Base-by-base conservation (phyloP, 208 protist genomes). In the Wallacemonas sp. region DNA sequence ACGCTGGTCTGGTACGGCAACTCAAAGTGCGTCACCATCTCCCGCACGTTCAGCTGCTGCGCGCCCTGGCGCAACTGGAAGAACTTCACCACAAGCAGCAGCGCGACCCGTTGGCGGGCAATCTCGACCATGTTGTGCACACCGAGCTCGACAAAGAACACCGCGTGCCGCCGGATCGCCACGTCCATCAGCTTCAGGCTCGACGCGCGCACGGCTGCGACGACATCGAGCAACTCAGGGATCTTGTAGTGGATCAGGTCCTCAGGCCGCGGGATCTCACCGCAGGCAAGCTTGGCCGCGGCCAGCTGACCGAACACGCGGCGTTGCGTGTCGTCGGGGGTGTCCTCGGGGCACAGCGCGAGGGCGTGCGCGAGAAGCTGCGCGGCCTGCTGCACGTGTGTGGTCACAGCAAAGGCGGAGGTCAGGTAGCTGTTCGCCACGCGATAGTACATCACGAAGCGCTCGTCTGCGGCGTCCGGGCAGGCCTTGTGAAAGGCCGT, bases 41-140 rank as follows among this genome's bases (percentile, higher is more conserved):
- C 84, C 61, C 60, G 16, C 36, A 95, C 75, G 0, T 32, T 19
- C 11, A 95, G 47, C 29, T 68, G 72, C 46, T 69, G 78, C 56
- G 74, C 65, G 21, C 78, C 79, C 2, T 61, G 32, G 17, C 52
- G 68, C 0, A 67, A 41, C 27, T 77, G 16, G 70, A 90, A 95
- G 70, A 77, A 93, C 57, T 88, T 92, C 11, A 95, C 79, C 34
- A 95, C 85, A 71, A 91, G 88, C 54, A 90, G 48, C 46, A 93
- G 64, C 14, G 70, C 47, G 19, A 95, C 72, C 21, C 82, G 84
- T 58, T 85, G 71, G 2, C 82, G 78, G 11, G 83, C 80, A 48
- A 83, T 29, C 63, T 81, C 66, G 48, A 95, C 66, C 8, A 82
- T 75, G 67, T 93, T 93, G 66, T 91, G 74, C 19, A 95, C 73